A percentile compares a stretch with the other conserved stretches of the same genome.
phyloP scores from a whole-genome alignment of 2,329 filamentous ascomycete species.

The Fusarium anguioides region DNA sequence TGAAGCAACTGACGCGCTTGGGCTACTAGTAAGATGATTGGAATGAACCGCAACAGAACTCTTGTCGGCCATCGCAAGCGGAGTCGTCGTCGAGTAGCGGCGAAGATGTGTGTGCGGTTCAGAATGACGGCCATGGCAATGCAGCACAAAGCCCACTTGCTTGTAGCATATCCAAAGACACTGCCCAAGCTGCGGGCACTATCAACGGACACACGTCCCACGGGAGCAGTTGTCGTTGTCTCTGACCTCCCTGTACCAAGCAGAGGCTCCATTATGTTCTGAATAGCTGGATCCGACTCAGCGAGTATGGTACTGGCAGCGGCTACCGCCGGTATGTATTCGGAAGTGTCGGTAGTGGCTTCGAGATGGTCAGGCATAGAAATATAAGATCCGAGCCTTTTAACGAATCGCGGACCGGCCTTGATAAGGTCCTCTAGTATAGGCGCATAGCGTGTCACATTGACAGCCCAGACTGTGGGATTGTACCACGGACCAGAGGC shows the following conservation, averaged over 20 bases:
- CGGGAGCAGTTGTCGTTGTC: constrained; percentile 32
- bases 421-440: constrained; percentile 75
- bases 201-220: constrained; percentile 66
- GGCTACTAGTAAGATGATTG: constrained; percentile 74
- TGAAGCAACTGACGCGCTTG: constrained; percentile 80
- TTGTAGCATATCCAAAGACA: constrained; percentile 90
- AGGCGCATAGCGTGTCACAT: constrained; percentile 69
- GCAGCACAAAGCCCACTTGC: constrained; percentile 90
- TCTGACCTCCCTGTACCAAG: constrained; percentile 23
- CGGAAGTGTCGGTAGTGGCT: constrained; percentile 55
- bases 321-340: constrained; percentile 33
- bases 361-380: constrained; percentile 70
- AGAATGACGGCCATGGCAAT: constrained; percentile 87
- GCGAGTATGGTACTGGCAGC: constrained; percentile 36
- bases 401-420: constrained; percentile 76
- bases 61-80: constrained; percentile 78
- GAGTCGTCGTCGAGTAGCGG: constrained; percentile 85
- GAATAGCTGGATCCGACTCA: constrained; percentile 41
- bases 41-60: constrained; percentile 74
- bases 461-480: constrained; percentile 67
- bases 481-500: constrained; percentile 60
- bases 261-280: constrained; percentile 47
- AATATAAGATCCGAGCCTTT: constrained; percentile 73
- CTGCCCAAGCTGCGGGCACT: constrained; percentile 79
- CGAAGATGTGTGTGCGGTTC: constrained; percentile 94